Conservation (phyloP, 345 rosid genomes). For the Melastoma malabathricum region DNA sequence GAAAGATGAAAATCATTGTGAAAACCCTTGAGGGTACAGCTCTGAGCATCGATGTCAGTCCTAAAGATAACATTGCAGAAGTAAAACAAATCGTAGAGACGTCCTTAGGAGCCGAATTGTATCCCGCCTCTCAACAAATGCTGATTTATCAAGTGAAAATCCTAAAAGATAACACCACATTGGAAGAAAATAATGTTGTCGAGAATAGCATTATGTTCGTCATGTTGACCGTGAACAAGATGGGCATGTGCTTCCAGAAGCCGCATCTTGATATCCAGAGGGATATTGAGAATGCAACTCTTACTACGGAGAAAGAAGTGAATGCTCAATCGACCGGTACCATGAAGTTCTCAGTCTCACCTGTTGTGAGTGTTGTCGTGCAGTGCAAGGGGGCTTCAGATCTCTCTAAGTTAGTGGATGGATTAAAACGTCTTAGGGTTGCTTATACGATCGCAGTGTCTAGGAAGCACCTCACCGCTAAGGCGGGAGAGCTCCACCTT, state of each 20-base stretch:
- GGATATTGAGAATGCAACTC: slow-evolving; percentile 71
- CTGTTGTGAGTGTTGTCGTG: slow-evolving; percentile 82
- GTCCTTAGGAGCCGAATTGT: slow-evolving; percentile 48
- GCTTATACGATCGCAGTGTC: slow-evolving; percentile 62
- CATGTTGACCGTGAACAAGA: slow-evolving; percentile 59
- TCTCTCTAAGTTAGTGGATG: slow-evolving; percentile 81
- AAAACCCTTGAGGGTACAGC: slow-evolving; percentile 16
- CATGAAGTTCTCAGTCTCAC: slow-evolving; percentile 82
- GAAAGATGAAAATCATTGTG: slow-evolving; percentile 14
- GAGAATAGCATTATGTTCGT: slow-evolving; percentile 71
- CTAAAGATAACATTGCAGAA: slow-evolving; percentile 41
- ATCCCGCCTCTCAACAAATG: slow-evolving; percentile 67
- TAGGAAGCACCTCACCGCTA: slow-evolving; percentile 71
- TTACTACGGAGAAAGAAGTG: slow-evolving; percentile 67
- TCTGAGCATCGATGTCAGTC: slow-evolving; percentile 16
- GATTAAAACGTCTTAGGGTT: slow-evolving; percentile 72
- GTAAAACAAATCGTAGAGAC: slow-evolving; percentile 67
- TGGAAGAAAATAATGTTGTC: slow-evolving; percentile 60
- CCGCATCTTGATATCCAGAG: slow-evolving; percentile 70
- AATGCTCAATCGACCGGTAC: slow-evolving; percentile 86
- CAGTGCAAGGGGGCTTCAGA: slow-evolving; percentile 82
- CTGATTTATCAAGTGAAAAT: slow-evolving; percentile 81
- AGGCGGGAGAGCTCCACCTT: slow-evolving; percentile 74
- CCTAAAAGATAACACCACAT: slow-evolving; percentile 60
- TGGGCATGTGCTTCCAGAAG: too few relatives aligned